phyloP scores from a whole-genome alignment of 2,329 filamentous ascomycete species.

The Monosporascus ibericus region DNA sequence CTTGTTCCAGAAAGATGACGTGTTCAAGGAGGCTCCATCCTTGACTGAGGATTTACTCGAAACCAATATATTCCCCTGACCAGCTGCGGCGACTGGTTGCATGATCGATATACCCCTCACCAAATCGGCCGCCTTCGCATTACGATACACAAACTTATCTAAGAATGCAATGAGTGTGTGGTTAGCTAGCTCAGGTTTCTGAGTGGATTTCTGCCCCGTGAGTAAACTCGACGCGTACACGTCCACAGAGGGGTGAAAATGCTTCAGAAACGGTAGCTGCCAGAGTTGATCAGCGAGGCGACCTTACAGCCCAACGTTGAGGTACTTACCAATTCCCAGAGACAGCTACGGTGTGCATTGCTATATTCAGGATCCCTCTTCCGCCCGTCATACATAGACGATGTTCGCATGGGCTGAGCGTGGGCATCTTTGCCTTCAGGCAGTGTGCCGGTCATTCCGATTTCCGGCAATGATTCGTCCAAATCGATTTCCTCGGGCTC shows the following conservation, averaged over 20 bases:
- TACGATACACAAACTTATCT: conserved; percentile 97
- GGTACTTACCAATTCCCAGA: conserved; percentile 77
- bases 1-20: conserved; percentile 85
- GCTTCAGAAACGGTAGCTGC: conserved; percentile 59
- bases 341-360: conserved; percentile 85
- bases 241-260: conserved; percentile 90
- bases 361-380: conserved; percentile 90
- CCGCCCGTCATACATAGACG: conserved; percentile 67
- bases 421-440: no score
- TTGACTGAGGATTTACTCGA: conserved; percentile 41
- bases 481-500: conserved; percentile 75
- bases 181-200: conserved; percentile 84
- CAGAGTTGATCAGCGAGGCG: neutral
- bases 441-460: conserved; percentile 37
- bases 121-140: conserved; percentile 65
- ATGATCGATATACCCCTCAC: conserved; percentile 85
- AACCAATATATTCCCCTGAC: conserved; percentile 50
- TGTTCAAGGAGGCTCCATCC: conserved; percentile 58
- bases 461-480: conserved; percentile 53
- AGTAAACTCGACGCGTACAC: conserved; percentile 73
- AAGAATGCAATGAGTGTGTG: conserved; percentile 94
- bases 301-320: neutral
- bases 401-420: neutral
- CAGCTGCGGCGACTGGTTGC: conserved; percentile 68
- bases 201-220: conserved; percentile 61